Evolutionary conservation across 768 basidiomycete species (phyloP), one percentile per base, ranked within the genome.

Genomic region (Mycena belliarum): DNA sequence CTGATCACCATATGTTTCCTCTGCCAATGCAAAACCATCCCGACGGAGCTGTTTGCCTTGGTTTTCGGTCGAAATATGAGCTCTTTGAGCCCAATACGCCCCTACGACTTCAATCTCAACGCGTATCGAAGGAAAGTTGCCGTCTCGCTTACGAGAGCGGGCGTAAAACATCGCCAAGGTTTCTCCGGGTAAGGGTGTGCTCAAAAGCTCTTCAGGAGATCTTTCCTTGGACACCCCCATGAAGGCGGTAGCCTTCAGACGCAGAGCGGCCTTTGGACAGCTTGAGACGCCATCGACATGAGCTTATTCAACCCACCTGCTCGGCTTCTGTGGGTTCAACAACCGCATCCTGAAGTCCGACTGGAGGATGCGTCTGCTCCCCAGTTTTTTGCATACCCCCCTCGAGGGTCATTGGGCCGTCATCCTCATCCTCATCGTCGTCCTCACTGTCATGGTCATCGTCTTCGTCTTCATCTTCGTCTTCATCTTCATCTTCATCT

Each of bases 161-260:
- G 88, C 84, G 65, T 93, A 95, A 69, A 95, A 95, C 71, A 80
- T 79, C 0, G 91, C 87, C 9, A 95, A 72, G 0, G 89, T 89
- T 70, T 96, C 94, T 12, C 92, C 91, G 0, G 92, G 91, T 4
- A 88, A 75, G 0, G 94, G 94, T 0, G 92, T 94, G 64, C 87
- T 89, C 25, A 89, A 68, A 0, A 82, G 70, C 57, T 94, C 91
- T 66, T 93, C 92, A 0, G 81, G 75, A 1, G 88, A 82, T 5
- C 85, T 74, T 52, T 84, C 85, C 50, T 82, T 84, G 9, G 85
- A 71, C 0, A 86, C 85, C 6, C 86, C 89, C 80, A 91, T 81
- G 61, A 77, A 77, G 3, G 68, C 70, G 6, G 74, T 69, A 3
- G 77, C 77, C 64, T 75, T 66, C 9, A 64, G 55, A 4, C 73